Evolutionary conservation across 2,329 filamentous ascomycete species (phyloP).

Genomic region (Calonectria pauciramosa): DNA sequence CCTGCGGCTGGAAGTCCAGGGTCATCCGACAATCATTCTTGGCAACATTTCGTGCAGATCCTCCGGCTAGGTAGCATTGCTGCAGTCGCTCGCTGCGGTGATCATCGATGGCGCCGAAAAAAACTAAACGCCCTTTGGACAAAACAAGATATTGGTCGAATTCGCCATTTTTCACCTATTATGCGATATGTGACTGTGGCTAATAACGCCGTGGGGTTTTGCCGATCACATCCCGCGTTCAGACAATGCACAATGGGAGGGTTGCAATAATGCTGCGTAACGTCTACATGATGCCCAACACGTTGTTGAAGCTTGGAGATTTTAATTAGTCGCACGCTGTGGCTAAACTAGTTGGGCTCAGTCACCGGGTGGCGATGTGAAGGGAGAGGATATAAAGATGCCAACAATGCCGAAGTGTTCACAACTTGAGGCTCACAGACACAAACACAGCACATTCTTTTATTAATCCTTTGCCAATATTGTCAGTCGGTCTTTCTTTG

Average conservation of each 20-base stretch:
- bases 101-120: conserved; percentile 3
- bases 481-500: neutral
- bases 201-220: conserved; percentile 17
- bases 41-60: conserved; percentile 34
- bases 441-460: neutral
- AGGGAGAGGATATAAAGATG: neutral
- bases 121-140: conserved; percentile 11
- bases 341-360: neutral
- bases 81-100: conserved; percentile 2
- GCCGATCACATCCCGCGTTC: conserved; percentile 33
- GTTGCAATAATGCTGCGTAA: conserved; percentile 15
- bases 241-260: neutral
- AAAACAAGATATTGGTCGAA: conserved; percentile 6
- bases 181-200: conserved; percentile 16
- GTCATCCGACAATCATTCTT: conserved; percentile 23
- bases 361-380: neutral
- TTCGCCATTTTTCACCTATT: conserved; percentile 25
- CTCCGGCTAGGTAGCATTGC: neutral
- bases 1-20: neutral
- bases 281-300: neutral
- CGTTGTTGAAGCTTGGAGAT: neutral
- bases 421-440: neutral
- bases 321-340: neutral
- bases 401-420: neutral
- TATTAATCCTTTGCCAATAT: neutral